These are phyloP conservation scores for Pulveroboletus sp. DNA, from an alignment of 768 basidiomycete species.

Conservation along the genomic window DNA sequence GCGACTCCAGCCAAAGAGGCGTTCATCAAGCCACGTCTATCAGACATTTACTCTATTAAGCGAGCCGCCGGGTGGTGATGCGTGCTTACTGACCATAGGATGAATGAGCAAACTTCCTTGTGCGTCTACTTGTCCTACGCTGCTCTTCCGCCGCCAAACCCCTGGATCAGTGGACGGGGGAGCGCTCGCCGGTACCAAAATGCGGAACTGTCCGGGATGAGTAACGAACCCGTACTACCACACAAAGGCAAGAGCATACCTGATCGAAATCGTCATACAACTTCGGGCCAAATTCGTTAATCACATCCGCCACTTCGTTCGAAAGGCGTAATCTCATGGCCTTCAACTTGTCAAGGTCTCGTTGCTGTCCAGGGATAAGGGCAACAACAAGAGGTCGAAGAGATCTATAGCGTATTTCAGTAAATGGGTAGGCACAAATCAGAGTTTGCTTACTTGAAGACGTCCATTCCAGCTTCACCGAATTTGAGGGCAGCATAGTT, in stretches of 20 bases:
- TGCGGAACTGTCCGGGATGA: constrained; percentile 53
- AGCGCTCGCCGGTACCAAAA: constrained; percentile 74
- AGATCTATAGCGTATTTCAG: constrained; percentile 51
- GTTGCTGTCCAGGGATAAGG: constrained; percentile 82
- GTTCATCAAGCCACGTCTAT: constrained; percentile 86
- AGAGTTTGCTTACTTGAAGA: constrained; percentile 73
- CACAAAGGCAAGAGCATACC: constrained; percentile 37
- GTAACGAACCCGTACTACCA: neutral
- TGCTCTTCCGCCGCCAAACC: constrained; percentile 75
- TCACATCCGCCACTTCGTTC: constrained; percentile 77
- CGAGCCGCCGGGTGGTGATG: neutral
- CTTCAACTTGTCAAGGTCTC: constrained; percentile 71
- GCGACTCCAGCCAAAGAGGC: constrained; percentile 87
- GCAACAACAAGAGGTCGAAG: constrained; percentile 85
- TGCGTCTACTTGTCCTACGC: constrained; percentile 77
- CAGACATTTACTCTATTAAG: constrained; percentile 1
- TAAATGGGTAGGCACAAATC: neutral
- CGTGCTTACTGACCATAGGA: constrained; percentile 61
- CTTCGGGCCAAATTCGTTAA: constrained; percentile 85
- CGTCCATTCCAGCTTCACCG: constrained; percentile 96
- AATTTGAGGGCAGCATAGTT: constrained; percentile 94
- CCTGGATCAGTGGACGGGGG: constrained; percentile 77
- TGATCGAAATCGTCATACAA: constrained; percentile 84
- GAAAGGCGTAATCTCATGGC: constrained; percentile 68
- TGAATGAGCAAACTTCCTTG: constrained; percentile 82